A percentile compares a stretch with the other conserved stretches of the same genome.
These are phyloP conservation scores for Trichophyton benhamiae DNA, from an alignment of 2,329 filamentous ascomycete genomes.

Conservation along the genomic window DNA sequence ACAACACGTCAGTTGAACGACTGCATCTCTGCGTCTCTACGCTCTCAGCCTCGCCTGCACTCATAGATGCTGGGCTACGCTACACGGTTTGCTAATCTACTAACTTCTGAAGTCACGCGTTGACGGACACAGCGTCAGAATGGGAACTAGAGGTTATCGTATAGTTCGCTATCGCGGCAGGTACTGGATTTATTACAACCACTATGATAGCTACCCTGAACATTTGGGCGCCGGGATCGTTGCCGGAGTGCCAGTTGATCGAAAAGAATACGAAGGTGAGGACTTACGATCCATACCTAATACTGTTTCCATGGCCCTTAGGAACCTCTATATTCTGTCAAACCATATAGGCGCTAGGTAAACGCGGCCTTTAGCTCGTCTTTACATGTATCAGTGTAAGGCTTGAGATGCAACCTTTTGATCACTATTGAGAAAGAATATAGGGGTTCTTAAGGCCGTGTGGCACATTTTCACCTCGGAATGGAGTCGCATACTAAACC, in stretches of 20 bases:
- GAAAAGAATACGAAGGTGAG: not conserved
- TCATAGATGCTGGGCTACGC: too few species aligned
- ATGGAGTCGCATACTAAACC: not conserved
- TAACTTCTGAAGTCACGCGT: not conserved
- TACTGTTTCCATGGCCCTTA: not conserved
- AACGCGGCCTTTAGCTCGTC: not conserved
- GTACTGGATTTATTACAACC: constrained; percentile 4
- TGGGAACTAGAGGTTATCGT: not conserved
- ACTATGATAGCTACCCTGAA: constrained; percentile 1
- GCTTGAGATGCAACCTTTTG: not conserved
- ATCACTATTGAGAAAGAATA: not conserved
- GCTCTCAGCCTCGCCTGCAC: too few species aligned
- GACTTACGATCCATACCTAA: not conserved
- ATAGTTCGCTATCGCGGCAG: constrained; percentile 3
- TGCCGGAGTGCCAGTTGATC: not conserved
- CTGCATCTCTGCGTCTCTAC: too few species aligned
- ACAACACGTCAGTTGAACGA: not conserved
- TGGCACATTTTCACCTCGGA: too few species aligned
- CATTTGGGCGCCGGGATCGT: not conserved
- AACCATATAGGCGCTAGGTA: not conserved
- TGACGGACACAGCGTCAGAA: not conserved
- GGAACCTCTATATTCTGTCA: not conserved
- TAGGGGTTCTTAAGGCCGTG: not conserved
- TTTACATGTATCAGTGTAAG: not conserved
- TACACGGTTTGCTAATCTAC: not conserved